These are phyloP conservation scores for Fusarium nygamai DNA, from an alignment of 2,329 filamentous ascomycete genomes.

Conservation along the genomic window DNA sequence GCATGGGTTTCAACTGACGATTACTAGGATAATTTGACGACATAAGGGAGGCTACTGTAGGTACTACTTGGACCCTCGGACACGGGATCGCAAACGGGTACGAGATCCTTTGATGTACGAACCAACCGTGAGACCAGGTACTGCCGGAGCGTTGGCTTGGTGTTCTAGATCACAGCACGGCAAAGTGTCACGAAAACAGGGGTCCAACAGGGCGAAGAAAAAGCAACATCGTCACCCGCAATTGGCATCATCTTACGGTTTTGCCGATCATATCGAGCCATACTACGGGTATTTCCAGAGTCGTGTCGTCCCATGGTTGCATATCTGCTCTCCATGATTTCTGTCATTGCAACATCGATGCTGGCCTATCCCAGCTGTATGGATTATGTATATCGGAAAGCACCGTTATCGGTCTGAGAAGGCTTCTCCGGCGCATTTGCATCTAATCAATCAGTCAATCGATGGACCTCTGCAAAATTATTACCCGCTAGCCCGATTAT, in stretches of 20 bases:
- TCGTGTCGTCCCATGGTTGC: conserved; percentile 37
- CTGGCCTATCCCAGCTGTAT: conserved; percentile 8
- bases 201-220: background rate
- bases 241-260: conserved; percentile 13
- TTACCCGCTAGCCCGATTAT: conserved; percentile 9
- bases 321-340: conserved; percentile 30
- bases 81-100: background rate
- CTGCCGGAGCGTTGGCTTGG: conserved; percentile 3
- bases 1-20: background rate
- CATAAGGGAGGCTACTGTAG: conserved; percentile 18
- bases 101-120: conserved; percentile 12
- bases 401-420: conserved; percentile 19
- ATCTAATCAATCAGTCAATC: conserved; percentile 1
- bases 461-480: background rate
- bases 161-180: conserved; percentile 14
- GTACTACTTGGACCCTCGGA: conserved; percentile 4
- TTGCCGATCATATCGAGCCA: conserved; percentile 26
- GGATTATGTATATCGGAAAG: background rate
- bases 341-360: conserved; percentile 14
- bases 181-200: conserved; percentile 13
- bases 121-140: conserved; percentile 21
- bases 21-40: conserved; percentile 1
- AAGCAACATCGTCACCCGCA: background rate
- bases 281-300: conserved; percentile 26
- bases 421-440: conserved; percentile 6